Evolutionary conservation across 148 eudicot species (phyloP).

Genomic region (Hydrangea macrophylla): DNA sequence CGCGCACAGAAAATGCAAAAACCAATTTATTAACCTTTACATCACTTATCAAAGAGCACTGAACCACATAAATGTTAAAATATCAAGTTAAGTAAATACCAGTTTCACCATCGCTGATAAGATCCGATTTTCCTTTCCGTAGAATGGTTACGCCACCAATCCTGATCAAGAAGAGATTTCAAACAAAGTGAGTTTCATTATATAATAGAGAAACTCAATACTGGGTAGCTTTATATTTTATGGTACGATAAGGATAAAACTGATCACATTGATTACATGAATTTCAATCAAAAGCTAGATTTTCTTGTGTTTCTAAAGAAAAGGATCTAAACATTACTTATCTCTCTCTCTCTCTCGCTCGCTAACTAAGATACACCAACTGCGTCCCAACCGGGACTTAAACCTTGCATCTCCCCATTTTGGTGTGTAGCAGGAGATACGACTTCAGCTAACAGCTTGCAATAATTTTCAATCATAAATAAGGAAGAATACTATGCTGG

Average conservation of each 20-base stretch:
- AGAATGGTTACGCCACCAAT: slow-evolving; percentile 80
- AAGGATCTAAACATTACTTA: background rate
- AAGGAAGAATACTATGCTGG: background rate
- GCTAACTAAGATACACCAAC: too few species aligned
- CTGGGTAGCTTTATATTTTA: background rate
- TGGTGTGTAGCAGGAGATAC: too few species aligned
- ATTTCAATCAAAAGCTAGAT: slow-evolving; percentile 1
- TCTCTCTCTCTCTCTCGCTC: too few species aligned
- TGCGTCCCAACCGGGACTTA: too few species aligned
- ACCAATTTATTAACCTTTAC: background rate
- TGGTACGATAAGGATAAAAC: background rate
- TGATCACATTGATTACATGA: too few species aligned
- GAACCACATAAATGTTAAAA: background rate
- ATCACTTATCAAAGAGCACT: background rate
- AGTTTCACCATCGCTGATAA: slow-evolving; percentile 71
- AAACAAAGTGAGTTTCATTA: slow-evolving; percentile 11
- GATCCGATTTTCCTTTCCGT: slow-evolving; percentile 83
- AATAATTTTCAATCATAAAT: too few species aligned
- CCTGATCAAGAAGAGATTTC: slow-evolving; percentile 38
- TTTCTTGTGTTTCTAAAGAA: background rate
- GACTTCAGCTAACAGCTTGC: too few species aligned
- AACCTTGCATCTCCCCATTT: too few species aligned
- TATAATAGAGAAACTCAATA: background rate
- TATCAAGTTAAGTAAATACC: slow-evolving; percentile 40
- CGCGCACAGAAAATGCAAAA: background rate